Evolutionary conservation across 768 basidiomycete species (phyloP).

Genomic region (Boletus coccyginus): DNA sequence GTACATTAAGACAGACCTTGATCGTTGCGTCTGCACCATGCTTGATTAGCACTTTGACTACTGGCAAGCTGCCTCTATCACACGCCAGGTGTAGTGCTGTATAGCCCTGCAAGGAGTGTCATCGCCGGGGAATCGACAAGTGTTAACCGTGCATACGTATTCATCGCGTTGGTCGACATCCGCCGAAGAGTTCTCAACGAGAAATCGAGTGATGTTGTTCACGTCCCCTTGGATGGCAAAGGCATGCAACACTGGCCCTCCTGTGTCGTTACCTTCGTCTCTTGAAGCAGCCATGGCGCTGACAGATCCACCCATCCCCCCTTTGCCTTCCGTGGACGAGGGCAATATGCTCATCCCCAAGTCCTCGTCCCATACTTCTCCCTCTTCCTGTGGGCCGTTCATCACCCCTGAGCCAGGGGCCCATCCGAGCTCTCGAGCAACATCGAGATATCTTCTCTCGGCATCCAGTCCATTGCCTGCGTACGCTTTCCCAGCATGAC

Average conservation of each 20-base stretch:
- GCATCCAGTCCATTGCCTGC: slow-evolving; percentile 41
- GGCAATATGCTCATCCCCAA: slow-evolving; percentile 25
- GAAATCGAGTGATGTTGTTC: slow-evolving; percentile 40
- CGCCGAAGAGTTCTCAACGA: slow-evolving; percentile 39
- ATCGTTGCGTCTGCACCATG: slow-evolving; percentile 62
- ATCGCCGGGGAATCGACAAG: not conserved
- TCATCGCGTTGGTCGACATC: slow-evolving; percentile 66
- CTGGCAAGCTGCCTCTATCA: slow-evolving; percentile 67
- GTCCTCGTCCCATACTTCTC: slow-evolving; percentile 47
- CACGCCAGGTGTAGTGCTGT: slow-evolving; percentile 84
- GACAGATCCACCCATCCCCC: slow-evolving; percentile 56
- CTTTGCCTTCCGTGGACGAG: slow-evolving; percentile 25
- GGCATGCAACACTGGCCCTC: slow-evolving; percentile 52
- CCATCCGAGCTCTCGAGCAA: slow-evolving; percentile 75
- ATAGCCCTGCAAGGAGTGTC: slow-evolving; percentile 60
- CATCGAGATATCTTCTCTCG: slow-evolving; percentile 63
- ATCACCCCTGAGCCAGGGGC: slow-evolving; percentile 29
- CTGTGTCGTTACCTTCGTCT: slow-evolving; percentile 38
- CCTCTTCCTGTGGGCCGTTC: slow-evolving; percentile 14
- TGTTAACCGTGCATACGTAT: slow-evolving; percentile 54
- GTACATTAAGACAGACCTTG: slow-evolving; percentile 45
- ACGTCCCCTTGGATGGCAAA: slow-evolving; percentile 59
- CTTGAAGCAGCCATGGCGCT: slow-evolving; percentile 52
- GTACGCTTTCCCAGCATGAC: slow-evolving; percentile 47
- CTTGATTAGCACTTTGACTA: slow-evolving; percentile 56